phyloP scores from a whole-genome alignment of 257 asterid genomes.

The Sherardia arvensis region DNA sequence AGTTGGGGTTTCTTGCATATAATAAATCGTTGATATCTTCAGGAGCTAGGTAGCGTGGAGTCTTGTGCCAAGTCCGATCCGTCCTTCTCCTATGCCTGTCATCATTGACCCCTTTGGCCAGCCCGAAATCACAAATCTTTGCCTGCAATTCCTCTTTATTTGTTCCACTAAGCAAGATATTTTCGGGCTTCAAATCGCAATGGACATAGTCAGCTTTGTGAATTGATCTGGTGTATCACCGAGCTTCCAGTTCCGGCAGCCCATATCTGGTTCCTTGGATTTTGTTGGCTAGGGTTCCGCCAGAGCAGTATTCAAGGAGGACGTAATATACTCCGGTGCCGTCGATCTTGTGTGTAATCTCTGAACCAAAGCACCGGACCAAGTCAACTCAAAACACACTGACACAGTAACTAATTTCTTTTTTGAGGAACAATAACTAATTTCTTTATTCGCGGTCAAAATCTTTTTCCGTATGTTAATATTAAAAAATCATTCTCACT shows the following conservation, averaged over 20 bases:
- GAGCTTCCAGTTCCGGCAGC: constrained; percentile 9
- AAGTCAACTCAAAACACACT: too few species aligned
- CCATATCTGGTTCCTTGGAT: neutral
- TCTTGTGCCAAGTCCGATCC: constrained; percentile 2
- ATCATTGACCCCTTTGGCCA: neutral
- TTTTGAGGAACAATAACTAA: too few species aligned
- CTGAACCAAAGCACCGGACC: constrained; percentile 9
- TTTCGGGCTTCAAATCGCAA: constrained; percentile 14
- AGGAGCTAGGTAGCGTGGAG: constrained; percentile 4
- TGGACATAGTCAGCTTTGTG: constrained; percentile 10
- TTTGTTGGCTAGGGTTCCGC: constrained; percentile 9
- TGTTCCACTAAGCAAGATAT: constrained; percentile 4
- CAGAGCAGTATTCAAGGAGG: constrained; percentile 12
- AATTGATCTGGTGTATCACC: constrained; percentile 10
- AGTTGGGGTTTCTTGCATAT: neutral
- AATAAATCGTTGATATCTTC: neutral
- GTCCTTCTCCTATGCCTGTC: neutral
- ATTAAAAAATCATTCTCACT: too few species aligned
- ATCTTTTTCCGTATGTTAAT: too few species aligned
- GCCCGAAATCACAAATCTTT: constrained; percentile 11
- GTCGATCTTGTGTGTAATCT: neutral
- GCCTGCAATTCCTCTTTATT: neutral
- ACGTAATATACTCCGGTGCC: constrained; percentile 9
- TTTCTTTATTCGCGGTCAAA: too few species aligned
- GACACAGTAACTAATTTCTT: too few species aligned